These are phyloP conservation scores for Orobanche coerulescens DNA, from an alignment of 257 asterid species.

Conservation along the genomic window DNA sequence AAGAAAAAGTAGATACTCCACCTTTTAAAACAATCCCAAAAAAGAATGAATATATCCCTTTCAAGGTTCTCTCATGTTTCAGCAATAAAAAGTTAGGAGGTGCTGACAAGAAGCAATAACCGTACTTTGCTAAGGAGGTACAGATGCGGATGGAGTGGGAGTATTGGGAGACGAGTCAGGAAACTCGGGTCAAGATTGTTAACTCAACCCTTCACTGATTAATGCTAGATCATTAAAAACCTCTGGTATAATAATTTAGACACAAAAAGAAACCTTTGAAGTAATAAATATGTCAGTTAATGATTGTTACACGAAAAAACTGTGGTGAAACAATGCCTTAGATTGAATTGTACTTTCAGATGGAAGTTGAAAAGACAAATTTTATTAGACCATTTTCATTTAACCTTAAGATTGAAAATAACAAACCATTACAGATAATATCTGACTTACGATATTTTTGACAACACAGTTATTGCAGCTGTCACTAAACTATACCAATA, in stretches of 20 bases:
- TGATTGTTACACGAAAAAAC: not conserved
- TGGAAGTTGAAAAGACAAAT: constrained; percentile 4
- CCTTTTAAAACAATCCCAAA: constrained; percentile 8
- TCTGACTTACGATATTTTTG: not conserved
- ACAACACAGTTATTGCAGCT: constrained; percentile 1
- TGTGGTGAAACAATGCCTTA: not conserved
- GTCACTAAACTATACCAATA: constrained; percentile 15
- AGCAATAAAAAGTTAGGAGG: not conserved
- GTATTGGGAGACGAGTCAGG: not conserved
- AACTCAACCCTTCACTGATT: constrained; percentile 7
- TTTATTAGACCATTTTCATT: not conserved
- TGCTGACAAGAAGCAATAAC: constrained; percentile 7
- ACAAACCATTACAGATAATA: not conserved
- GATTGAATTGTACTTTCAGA: not conserved
- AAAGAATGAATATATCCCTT: not conserved
- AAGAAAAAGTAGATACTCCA: not conserved
- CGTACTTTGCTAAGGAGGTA: not conserved
- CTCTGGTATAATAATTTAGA: not conserved
- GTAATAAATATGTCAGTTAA: not conserved
- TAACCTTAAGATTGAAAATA: constrained; percentile 7
- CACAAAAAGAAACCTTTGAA: not conserved
- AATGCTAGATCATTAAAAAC: not conserved
- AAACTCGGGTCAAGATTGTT: not conserved
- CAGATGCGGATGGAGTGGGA: not conserved
- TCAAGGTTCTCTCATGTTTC: not conserved